Base-by-base conservation (phyloP, 2,329 filamentous ascomycete genomes). In the Lasiodiplodia citricola region DNA sequence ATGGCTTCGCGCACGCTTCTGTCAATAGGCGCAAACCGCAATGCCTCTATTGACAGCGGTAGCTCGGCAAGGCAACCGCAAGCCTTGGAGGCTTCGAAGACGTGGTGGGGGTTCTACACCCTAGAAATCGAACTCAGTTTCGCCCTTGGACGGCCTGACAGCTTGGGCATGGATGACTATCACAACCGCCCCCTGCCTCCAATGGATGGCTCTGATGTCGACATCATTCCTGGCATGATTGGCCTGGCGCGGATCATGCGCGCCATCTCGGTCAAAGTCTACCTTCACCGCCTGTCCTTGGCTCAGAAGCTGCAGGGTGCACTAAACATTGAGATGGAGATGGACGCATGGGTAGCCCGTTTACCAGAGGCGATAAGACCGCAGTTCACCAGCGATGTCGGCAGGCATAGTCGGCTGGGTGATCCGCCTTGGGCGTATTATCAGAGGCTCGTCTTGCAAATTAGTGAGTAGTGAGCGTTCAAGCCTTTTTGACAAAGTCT, bases 1-100 rank as follows among this genome's bases (percentile, higher is more conserved):
- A 77, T 83, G 25, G 83, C 83, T 1, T 80, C 84, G 11, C 80
- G 83, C 52, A 85, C 81, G 5, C 82, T 83, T 13, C 72, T 85
- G 14, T 81, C 83, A 2, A 83, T 83, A 66, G 83, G 83, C 6
- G 82, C 84, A 67, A 85, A 85, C 65, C 78, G 83, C 10, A 78
- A 83, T 16, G 50, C 66, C 0, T n/a, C 66, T 10, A 66, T 66
- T 16, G 47, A 47, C 7, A 25, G 31, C 13, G 37, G 51, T 14
- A 21, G 28, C 4, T 64, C 60, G 3, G 60, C 60, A 13, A 64
- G 60, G 23, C 65, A 67, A 14, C 47, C 66, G 7, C 56, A 68
- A 35, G 57, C 64, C 1, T 16, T 66, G 35, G 56, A 66, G 10
- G 64, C 66, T 2, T 68, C 70, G 11, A 69, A 67, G 65, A 71